phyloP scores from a whole-genome alignment of 2,329 filamentous ascomycete species.

The Penicillium expansum region DNA sequence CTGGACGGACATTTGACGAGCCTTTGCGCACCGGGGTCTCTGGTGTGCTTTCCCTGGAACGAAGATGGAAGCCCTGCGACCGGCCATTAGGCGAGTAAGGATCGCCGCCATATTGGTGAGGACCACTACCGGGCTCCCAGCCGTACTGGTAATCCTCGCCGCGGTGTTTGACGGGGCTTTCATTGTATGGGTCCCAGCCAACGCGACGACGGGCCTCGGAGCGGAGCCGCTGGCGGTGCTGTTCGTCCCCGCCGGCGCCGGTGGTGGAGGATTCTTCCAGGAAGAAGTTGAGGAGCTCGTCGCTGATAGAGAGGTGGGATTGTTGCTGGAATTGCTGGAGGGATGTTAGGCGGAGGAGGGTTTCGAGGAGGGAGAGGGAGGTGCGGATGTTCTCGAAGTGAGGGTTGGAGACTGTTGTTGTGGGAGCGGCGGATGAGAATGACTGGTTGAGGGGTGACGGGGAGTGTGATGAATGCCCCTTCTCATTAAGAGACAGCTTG shows the following conservation, averaged over 20 bases:
- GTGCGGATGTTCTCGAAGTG: conserved; percentile 57
- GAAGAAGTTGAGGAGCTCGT: conserved; percentile 87
- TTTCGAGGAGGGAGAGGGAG: conserved; percentile 79
- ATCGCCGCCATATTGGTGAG: conserved; percentile 26
- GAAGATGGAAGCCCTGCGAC: conserved; percentile 28
- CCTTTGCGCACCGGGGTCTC: conserved; percentile 26
- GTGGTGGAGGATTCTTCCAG: conserved; percentile 67
- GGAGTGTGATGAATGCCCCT: conserved; percentile 28
- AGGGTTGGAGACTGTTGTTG: conserved; percentile 47
- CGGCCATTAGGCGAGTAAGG: conserved; percentile 29
- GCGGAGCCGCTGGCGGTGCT: conserved; percentile 59
- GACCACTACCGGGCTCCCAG: conserved; percentile 30
- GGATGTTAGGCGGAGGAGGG: conserved; percentile 78
- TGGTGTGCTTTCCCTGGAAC: conserved; percentile 35
- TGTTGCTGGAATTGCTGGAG: conserved; percentile 90
- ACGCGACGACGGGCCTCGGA: conserved; percentile 60
- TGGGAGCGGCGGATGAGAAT: conserved; percentile 15
- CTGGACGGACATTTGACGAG: conserved; percentile 24
- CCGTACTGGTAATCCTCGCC: conserved; percentile 64
- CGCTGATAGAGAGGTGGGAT: conserved; percentile 83
- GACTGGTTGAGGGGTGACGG: conserved; percentile 34
- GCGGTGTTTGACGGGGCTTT: conserved; percentile 64
- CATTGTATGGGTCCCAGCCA: conserved; percentile 70
- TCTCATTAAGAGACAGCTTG: conserved; percentile 44
- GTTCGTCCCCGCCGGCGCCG: conserved; percentile 61